A percentile compares a stretch with the other conserved stretches of the same genome.
phyloP scores from a whole-genome alignment of 163 green algal genomes.

The Trebouxia gelatinosa region DNA sequence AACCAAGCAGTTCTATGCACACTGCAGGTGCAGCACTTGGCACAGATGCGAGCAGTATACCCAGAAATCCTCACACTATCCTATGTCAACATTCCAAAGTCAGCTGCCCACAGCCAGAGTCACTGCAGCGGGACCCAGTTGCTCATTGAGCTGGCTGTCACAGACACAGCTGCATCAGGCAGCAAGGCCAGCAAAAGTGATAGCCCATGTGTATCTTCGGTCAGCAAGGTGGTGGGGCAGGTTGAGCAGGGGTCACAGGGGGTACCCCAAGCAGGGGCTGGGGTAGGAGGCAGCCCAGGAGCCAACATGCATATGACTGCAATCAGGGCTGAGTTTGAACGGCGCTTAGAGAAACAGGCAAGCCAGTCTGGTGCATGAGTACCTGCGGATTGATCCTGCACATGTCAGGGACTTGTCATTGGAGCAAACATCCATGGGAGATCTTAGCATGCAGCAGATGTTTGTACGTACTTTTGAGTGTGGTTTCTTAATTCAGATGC shows the following conservation, averaged over 20 bases:
- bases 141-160: constrained; percentile 10
- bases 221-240: not conserved
- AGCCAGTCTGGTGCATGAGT: too few relatives aligned
- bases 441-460: too few relatives aligned
- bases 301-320: not conserved
- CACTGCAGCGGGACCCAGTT: constrained; percentile 9
- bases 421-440: too few relatives aligned
- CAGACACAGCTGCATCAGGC: constrained; percentile 5
- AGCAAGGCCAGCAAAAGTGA: not conserved
- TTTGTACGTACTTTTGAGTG: too few relatives aligned
- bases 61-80: constrained; percentile 39
- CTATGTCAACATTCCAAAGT: constrained; percentile 33
- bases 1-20: too few relatives aligned
- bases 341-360: constrained; percentile 14
- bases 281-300: not conserved
- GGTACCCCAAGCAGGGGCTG: not conserved
- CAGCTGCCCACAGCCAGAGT: constrained; percentile 32
- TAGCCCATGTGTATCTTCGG: not conserved
- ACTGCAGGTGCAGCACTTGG: constrained; percentile 41
- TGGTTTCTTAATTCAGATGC: too few relatives aligned
- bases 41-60: constrained; percentile 45
- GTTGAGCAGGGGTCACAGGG: not conserved
- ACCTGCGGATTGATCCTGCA: too few relatives aligned
- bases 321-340: constrained; percentile 1
- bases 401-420: too few relatives aligned